Evolutionary conservation across 192 early-diverging fungal genomes (phyloP), one percentile per base, ranked within the genome.

Genomic region (Coemansia sp.): DNA sequence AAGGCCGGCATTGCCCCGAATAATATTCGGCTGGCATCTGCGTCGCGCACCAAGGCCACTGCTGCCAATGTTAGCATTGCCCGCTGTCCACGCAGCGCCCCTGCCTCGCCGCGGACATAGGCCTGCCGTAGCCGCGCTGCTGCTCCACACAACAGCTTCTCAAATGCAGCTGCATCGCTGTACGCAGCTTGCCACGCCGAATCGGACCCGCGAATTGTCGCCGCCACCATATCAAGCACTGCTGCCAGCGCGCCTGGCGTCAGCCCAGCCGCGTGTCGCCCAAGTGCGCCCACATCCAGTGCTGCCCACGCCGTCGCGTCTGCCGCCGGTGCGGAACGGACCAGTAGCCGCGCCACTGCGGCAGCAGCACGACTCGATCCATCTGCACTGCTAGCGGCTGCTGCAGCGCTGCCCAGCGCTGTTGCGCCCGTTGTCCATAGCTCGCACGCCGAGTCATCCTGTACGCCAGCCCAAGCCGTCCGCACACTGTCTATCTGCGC

Each of bases 11-110:
- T 61, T 8, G 42, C 23, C 20, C 61, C 61, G 17, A 73, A 52
- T 5, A 73, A 37, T 32, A 12, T 8, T 10, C 36, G 44, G 28
- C 62, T 65, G n/a, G 60, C 62, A 1, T 50, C 50, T 12, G 64
- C 68, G 6, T 64, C 53, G 18, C 22, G 55, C 18, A 65, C 54
- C 7, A 73, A 51, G 1, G 54, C 58, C 12, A 63, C 48, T 5
- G 69, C 69, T 13, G 65, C 42, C 14, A 73, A 46, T 14, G 61
- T 58, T 40, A 73, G 19, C 10, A 73, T 42, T 27, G 33, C 47
- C 28, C 54, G 62, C 32, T 73, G 54, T 14, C 45, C 49, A 13
- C 61, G 62, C 22, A 73, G 46, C 52, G 54, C 56, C 16, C 27
- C 53, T 6, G 13, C 20, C 23, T 73, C 63, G 21, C 38, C 32